Conservation (phyloP, 2,329 filamentous ascomycete species). For the Didymella lethalis region DNA sequence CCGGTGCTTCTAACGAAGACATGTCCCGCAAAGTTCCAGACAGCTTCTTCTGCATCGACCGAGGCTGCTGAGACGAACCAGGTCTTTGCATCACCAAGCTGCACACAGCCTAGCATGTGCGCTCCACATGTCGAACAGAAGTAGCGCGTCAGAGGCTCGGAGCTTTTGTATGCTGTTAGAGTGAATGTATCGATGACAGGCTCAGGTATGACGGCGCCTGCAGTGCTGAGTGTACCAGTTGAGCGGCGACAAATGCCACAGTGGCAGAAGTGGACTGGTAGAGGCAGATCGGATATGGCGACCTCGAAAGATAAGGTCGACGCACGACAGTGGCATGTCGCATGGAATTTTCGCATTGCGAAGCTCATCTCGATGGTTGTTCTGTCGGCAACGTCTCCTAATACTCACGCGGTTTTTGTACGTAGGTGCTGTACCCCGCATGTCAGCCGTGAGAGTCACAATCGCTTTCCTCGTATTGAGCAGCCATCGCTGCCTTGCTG, state of each 20-base stretch:
- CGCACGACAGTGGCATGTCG: constrained; percentile 20
- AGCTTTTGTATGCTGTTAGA: constrained; percentile 54
- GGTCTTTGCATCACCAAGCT: background rate
- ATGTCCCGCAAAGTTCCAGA: constrained; percentile 42
- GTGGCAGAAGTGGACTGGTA: constrained; percentile 58
- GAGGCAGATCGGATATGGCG: constrained; percentile 46
- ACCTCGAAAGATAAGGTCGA: constrained; percentile 49
- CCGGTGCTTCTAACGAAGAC: constrained; percentile 44
- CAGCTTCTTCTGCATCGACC: constrained; percentile 37
- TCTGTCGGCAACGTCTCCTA: background rate
- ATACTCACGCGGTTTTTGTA: background rate
- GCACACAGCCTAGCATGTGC: constrained; percentile 42
- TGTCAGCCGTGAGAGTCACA: background rate
- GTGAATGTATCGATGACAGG: constrained; percentile 28
- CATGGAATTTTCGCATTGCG: constrained; percentile 9
- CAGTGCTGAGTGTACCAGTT: constrained; percentile 58
- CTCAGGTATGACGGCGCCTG: constrained; percentile 54
- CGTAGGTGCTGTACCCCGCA: constrained; percentile 1
- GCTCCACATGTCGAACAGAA: constrained; percentile 62
- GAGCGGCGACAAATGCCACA: constrained; percentile 60
- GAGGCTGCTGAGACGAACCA: constrained; percentile 40
- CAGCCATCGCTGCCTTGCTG: background rate
- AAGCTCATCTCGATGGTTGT: no score
- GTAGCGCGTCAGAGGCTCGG: constrained; percentile 53
- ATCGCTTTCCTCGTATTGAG: constrained; percentile 8